Conservation (phyloP, 2,329 filamentous ascomycete species). For the Cercospora sp. region DNA sequence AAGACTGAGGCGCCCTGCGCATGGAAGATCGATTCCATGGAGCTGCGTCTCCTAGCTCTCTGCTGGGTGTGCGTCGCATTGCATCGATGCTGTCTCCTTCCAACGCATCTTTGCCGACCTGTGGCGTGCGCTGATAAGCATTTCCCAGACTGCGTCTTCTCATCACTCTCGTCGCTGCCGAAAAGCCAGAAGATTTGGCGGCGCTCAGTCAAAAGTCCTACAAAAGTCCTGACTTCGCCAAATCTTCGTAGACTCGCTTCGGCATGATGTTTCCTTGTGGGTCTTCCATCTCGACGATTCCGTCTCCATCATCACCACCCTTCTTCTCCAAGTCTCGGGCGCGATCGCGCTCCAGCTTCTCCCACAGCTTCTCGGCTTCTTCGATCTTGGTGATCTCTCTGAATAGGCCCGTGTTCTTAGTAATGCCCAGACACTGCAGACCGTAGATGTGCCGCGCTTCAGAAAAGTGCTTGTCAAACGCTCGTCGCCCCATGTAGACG, state of each 20-base stretch:
- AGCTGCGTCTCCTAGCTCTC: not conserved
- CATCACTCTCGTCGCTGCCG: not conserved
- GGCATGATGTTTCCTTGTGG: constrained; percentile 98
- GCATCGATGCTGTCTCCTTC: not conserved
- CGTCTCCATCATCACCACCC: constrained; percentile 53
- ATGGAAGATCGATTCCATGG: not conserved
- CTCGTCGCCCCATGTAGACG: constrained; percentile 95
- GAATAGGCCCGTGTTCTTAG: constrained; percentile 78
- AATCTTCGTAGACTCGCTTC: constrained; percentile 94
- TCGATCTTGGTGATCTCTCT: constrained; percentile 91
- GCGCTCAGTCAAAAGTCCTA: constrained; percentile 44
- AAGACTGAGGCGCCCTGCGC: not conserved
- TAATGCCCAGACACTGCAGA: constrained; percentile 89
- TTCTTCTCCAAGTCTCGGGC: constrained; percentile 74
- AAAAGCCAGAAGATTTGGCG: not conserved
- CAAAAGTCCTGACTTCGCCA: constrained; percentile 86
- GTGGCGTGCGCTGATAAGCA: not conserved
- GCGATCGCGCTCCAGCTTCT: constrained; percentile 85
- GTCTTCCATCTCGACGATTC: constrained; percentile 97
- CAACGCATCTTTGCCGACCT: not conserved
- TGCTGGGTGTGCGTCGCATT: not conserved
- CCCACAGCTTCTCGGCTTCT: constrained; percentile 85
- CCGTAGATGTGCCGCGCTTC: constrained; percentile 92
- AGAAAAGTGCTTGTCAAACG: constrained; percentile 98
- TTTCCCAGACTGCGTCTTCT: not conserved